Evolutionary conservation across 345 rosid genomes (phyloP).

Genomic region (Physaria fendleri): DNA sequence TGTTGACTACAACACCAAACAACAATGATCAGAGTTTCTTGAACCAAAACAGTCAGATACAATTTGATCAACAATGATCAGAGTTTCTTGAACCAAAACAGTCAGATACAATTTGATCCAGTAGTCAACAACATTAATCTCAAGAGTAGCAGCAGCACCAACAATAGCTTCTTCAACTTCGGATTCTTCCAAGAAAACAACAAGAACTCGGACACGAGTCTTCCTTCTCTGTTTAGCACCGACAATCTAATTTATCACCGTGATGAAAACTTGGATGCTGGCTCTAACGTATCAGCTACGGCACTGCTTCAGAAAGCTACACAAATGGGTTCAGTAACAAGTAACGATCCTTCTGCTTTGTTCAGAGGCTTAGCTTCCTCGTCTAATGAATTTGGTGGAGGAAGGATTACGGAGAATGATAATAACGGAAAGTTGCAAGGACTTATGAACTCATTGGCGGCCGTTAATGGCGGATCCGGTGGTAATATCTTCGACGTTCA

Average conservation of each 20-base stretch:
- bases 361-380: conserved; percentile 50
- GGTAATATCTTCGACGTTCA: conserved; percentile 27
- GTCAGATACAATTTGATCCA: conserved; percentile 28
- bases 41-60: conserved; percentile 25
- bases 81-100: conserved; percentile 28
- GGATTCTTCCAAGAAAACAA: conserved; percentile 45
- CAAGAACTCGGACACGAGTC: conserved; percentile 21
- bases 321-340: conserved; percentile 61
- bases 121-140: conserved; percentile 23
- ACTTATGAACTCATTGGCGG: conserved; percentile 49
- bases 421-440: conserved; percentile 53
- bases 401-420: conserved; percentile 27
- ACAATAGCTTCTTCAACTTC: conserved; percentile 46
- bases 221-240: conserved; percentile 25
- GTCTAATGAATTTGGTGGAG: conserved; percentile 30
- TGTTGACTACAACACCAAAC: conserved; percentile 7
- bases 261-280: conserved; percentile 33
- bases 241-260: conserved; percentile 34
- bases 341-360: conserved; percentile 35
- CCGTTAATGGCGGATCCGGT: conserved; percentile 21
- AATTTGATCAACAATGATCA: conserved; percentile 27
- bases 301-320: conserved; percentile 85
- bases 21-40: conserved; percentile 28
- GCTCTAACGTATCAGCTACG: conserved; percentile 67
- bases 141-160: conserved; percentile 17